Percentiles rank a stretch among this genome's conserved stretches.
Evolutionary conservation across 768 basidiomycete genomes (phyloP).

Genomic region (Mrakia gelida): DNA sequence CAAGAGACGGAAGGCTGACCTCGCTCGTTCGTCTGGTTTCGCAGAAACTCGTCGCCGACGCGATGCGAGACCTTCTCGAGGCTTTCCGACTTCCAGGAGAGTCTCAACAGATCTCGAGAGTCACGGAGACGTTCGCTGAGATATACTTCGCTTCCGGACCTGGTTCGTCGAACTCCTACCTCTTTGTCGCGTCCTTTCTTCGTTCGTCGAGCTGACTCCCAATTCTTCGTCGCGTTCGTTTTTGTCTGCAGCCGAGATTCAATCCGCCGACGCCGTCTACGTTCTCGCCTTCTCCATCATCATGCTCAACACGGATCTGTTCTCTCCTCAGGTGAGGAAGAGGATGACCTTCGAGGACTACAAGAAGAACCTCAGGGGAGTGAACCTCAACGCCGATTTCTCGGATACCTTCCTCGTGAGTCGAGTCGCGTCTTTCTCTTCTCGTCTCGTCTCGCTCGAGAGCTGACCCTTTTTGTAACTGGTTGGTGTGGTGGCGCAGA

Average conservation of each 20-base stretch:
- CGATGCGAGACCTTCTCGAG: conserved; percentile 90
- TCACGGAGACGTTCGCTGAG: conserved; percentile 91
- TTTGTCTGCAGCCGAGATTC: conserved; percentile 65
- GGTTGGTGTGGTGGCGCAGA: conserved; percentile 48
- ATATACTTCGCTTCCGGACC: conserved; percentile 81
- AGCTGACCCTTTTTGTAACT: background rate
- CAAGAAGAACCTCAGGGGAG: conserved; percentile 81
- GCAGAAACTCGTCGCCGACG: conserved; percentile 91
- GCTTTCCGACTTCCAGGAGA: conserved; percentile 93
- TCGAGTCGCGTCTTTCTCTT: background rate
- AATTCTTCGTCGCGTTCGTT: background rate
- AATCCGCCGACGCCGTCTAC: conserved; percentile 85
- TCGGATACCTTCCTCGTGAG: conserved; percentile 76
- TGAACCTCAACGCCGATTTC: conserved; percentile 81
- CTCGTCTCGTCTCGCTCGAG: conserved; percentile 11
- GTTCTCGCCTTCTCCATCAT: conserved; percentile 93
- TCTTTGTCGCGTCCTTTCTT: background rate
- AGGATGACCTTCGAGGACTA: conserved; percentile 96
- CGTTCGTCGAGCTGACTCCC: background rate
- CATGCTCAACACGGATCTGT: conserved; percentile 95
- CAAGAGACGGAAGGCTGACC: background rate
- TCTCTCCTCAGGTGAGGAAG: conserved; percentile 89
- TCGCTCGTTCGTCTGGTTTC: background rate
- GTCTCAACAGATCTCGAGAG: conserved; percentile 83
- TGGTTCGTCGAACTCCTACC: conserved; percentile 50